phyloP scores from a whole-genome alignment of 306 rosid species.

The Amphicarpaea edgeworthii region DNA sequence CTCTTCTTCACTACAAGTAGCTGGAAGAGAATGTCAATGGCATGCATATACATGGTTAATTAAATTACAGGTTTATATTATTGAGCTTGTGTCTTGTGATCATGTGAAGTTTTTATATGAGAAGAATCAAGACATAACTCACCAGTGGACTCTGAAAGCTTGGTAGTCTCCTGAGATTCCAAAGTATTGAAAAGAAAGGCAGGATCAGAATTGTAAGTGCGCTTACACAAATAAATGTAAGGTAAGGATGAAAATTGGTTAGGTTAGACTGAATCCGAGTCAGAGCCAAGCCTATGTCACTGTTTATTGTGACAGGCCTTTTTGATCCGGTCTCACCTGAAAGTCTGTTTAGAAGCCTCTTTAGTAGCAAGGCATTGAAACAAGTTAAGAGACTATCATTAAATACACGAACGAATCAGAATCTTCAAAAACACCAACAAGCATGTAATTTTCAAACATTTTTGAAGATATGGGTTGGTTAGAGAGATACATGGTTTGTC shows the following conservation, averaged over 20 bases:
- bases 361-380: not conserved
- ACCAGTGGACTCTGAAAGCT: constrained; percentile 62
- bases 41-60: not conserved
- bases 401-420: not conserved
- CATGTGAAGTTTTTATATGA: constrained; percentile 10
- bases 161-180: constrained; percentile 57
- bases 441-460: not conserved
- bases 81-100: not conserved
- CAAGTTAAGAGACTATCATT: not conserved
- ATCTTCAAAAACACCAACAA: not conserved
- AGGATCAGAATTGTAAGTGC: not conserved
- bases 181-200: not conserved
- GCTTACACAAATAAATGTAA: not conserved
- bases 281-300: not conserved
- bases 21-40: constrained; percentile 39
- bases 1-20: constrained; percentile 51
- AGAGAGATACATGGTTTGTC: not conserved
- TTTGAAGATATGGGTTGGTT: too few relatives aligned
- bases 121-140: constrained; percentile 44
- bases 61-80: not conserved
- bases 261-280: not conserved
- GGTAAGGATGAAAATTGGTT: not conserved
- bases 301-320: not conserved
- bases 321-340: not conserved
- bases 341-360: not conserved